Evolutionary conservation across 1,284 basidiomycete genomes (phyloP), one percentile per base, ranked within the genome.

Genomic region (Hemileia vastatrix): DNA sequence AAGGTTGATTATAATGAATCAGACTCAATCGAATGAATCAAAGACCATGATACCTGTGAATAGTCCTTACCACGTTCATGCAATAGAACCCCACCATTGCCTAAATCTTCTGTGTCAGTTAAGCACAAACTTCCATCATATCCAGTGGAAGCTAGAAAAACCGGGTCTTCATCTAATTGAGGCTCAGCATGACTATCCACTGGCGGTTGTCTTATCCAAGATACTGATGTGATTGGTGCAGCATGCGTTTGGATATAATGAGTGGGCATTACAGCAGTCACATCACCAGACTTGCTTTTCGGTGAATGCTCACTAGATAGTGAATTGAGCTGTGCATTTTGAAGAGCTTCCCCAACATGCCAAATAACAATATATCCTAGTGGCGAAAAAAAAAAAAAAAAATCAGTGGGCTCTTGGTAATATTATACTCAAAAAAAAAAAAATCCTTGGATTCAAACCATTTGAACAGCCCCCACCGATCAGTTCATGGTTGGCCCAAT

Each of bases 401-500:
- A n/a, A n/a, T n/a, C n/a, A n/a, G n/a, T n/a, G n/a, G n/a, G n/a
- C n/a, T n/a, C n/a, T n/a, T n/a, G n/a, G n/a, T 52, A 45, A 32
- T 6, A 43, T 44, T 65, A 27, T 18, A 43, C 23, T 44, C n/a
- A 23, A n/a, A 11, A 11, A 32, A 1, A 15, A 21, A 18, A 8
- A 43, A 31, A 49, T n/a, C n/a, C n/a, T n/a, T n/a, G 8, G 3
- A 5, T 6, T 62, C 77, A 56, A 59, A 89, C 90, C 90, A 67
- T 88, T 87, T 1, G 87, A 85, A 32, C 86, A 85, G 0, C 90
- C 90, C 4, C 86, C 81, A 1, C 86, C 88, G 2, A 95, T 72
- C 3, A 85, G 70, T 63, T 86, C 84, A 64, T 87, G 88, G 67
- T 89, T 89, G 1, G 84, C 85, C 90, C 90, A 94, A 69, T 92